These are phyloP conservation scores for Neoscytalidium dimidiatum DNA, from an alignment of 2,329 filamentous ascomycete species.

Conservation along the genomic window DNA sequence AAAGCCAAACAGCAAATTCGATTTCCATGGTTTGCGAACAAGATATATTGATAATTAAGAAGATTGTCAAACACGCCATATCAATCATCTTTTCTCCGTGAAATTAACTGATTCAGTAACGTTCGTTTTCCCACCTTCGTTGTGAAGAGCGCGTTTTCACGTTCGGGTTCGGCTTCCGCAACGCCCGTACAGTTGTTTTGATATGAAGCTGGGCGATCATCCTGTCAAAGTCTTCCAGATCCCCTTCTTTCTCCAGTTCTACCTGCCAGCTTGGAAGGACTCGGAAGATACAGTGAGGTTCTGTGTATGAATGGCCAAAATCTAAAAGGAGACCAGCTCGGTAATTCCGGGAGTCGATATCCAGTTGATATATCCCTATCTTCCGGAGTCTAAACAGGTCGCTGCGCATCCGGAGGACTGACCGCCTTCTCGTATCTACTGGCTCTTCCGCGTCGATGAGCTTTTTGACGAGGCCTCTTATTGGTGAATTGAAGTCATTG, in stretches of 20 bases:
- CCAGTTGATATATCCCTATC: background rate
- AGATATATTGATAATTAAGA: no score
- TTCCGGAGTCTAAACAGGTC: background rate
- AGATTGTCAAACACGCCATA: no score
- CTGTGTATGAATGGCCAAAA: background rate
- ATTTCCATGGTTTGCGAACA: no score
- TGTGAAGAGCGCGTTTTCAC: no score
- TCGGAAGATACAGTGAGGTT: background rate
- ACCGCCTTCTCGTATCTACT: background rate
- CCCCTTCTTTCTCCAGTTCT: background rate
- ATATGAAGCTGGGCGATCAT: background rate
- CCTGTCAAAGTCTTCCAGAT: background rate
- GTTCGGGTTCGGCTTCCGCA: no score
- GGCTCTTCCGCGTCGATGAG: background rate
- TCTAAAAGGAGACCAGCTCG: background rate
- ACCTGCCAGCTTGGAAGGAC: background rate
- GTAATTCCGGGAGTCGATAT: background rate
- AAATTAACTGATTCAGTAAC: no score
- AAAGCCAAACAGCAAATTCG: no score
- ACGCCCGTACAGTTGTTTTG: no score
- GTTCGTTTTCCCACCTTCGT: no score
- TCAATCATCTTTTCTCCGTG: no score
- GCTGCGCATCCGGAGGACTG: background rate
- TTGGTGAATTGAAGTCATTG: background rate
- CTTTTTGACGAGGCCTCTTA: background rate